Percentiles rank a stretch among this genome's conserved stretches.
These are phyloP conservation scores for Dothidotthia symphoricarpi DNA, from an alignment of 2,329 filamentous ascomycete species.

Conservation along the genomic window DNA sequence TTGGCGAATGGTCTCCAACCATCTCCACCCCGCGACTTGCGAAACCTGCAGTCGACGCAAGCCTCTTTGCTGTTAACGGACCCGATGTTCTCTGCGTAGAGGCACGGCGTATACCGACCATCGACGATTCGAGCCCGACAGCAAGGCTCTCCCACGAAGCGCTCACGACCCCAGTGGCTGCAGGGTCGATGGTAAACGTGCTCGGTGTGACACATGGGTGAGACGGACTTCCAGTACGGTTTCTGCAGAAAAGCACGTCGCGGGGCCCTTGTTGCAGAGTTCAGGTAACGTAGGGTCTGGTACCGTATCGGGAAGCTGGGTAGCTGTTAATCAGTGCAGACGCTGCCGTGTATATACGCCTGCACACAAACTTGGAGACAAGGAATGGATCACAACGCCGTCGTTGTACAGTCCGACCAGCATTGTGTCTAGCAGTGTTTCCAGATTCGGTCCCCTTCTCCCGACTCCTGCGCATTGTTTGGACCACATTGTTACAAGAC, in stretches of 20 bases:
- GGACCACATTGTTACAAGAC: conserved; percentile 6
- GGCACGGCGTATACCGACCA: conserved; percentile 21
- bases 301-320: not conserved
- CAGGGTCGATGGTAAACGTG: conserved; percentile 33
- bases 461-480: conserved; percentile 3
- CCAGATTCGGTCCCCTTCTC: not conserved
- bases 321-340: not conserved
- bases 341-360: not conserved
- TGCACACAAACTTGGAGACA: not conserved
- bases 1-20: conserved; percentile 21
- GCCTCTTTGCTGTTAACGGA: conserved; percentile 20
- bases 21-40: conserved; percentile 1
- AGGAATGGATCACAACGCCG: not conserved
- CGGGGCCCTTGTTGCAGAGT: too few relatives aligned
- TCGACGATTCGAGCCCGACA: conserved; percentile 26
- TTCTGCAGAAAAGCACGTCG: too few relatives aligned
- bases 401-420: not conserved
- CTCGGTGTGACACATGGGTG: conserved; percentile 35
- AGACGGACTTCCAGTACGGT: too few relatives aligned
- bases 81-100: conserved; percentile 25
- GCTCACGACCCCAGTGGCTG: conserved; percentile 31
- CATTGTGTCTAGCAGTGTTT: not conserved
- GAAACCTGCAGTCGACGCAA: conserved; percentile 21
- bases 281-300: too few relatives aligned
- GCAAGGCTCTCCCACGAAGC: conserved; percentile 31